Evolutionary conservation across 139 green algal species (phyloP).

Genomic region (Spirogloea muscicola): DNA sequence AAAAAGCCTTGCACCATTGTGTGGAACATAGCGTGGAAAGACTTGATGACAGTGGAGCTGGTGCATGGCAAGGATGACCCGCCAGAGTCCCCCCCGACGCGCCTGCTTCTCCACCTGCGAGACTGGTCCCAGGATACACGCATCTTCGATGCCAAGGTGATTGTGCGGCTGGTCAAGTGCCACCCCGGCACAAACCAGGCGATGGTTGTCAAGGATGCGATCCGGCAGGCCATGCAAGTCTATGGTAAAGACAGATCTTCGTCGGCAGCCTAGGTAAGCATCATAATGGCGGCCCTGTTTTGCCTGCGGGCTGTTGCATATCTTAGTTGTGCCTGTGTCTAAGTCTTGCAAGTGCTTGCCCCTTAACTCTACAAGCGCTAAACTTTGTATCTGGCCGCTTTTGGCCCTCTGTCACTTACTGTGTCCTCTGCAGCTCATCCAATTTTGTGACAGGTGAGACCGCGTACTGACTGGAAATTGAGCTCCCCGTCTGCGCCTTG

Average conservation of each 20-base stretch:
- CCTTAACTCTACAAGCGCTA: too few species aligned
- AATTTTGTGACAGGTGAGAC: too few species aligned
- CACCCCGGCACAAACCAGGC: slow-evolving; percentile 61
- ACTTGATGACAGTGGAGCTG: slow-evolving; percentile 61
- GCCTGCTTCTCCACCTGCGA: slow-evolving; percentile 36
- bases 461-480: too few species aligned
- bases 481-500: too few species aligned
- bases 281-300: too few species aligned
- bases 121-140: slow-evolving; percentile 15
- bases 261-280: slow-evolving; percentile 21
- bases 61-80: slow-evolving; percentile 64
- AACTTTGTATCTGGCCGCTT: too few species aligned
- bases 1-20: slow-evolving; percentile 26
- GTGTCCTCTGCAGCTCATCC: too few species aligned
- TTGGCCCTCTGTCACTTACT: too few species aligned
- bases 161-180: slow-evolving; percentile 63
- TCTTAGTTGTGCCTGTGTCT: too few species aligned
- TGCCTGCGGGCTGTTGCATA: too few species aligned
- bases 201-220: slow-evolving; percentile 45
- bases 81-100: slow-evolving; percentile 25
- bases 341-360: too few species aligned
- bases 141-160: slow-evolving; percentile 28
- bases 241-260: slow-evolving; percentile 25
- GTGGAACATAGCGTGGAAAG: slow-evolving; percentile 58
- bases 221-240: slow-evolving; percentile 6